Percentiles rank a stretch among this genome's conserved stretches.
Conservation (phyloP, 1,284 basidiomycete genomes). For the Heimioporus retisporus region DNA sequence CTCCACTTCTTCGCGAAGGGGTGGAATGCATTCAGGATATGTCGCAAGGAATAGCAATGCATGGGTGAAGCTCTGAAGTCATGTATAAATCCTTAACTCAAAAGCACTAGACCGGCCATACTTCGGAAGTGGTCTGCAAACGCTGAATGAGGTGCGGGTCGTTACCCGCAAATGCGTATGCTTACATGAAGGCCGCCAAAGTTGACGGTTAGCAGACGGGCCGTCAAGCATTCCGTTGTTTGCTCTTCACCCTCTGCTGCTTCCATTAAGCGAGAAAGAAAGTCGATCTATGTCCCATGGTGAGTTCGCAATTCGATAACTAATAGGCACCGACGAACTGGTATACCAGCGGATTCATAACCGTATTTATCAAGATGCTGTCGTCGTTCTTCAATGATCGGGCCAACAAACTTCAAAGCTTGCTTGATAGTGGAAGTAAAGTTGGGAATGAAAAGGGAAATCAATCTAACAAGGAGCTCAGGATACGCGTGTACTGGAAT, state of each 20-base stretch:
- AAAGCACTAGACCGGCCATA: conserved; percentile 9
- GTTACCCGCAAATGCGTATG: too few species aligned
- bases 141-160: neutral
- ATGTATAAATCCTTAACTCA: neutral
- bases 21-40: conserved; percentile 48
- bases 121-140: conserved; percentile 25
- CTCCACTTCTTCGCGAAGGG: conserved; percentile 57
- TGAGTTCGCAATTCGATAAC: too few species aligned
- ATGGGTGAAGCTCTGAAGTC: conserved; percentile 42
- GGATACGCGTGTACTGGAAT: neutral
- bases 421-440: conserved; percentile 17
- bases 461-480: neutral
- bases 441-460: conserved; percentile 32
- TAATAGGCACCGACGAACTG: conserved; percentile 38
- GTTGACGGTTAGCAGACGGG: conserved; percentile 46
- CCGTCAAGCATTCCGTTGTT: conserved; percentile 40
- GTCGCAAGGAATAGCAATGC: conserved; percentile 49
- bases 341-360: conserved; percentile 48
- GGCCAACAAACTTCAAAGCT: conserved; percentile 41
- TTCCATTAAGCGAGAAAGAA: conserved; percentile 59
- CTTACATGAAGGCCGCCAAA: conserved; percentile 52
- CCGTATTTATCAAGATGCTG: conserved; percentile 43
- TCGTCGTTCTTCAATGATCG: conserved; percentile 50
- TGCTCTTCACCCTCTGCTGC: conserved; percentile 44
- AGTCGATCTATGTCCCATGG: conserved; percentile 45